Conservation (phyloP, 2,329 filamentous ascomycete genomes). For the Pyricularia pennisetigena region DNA sequence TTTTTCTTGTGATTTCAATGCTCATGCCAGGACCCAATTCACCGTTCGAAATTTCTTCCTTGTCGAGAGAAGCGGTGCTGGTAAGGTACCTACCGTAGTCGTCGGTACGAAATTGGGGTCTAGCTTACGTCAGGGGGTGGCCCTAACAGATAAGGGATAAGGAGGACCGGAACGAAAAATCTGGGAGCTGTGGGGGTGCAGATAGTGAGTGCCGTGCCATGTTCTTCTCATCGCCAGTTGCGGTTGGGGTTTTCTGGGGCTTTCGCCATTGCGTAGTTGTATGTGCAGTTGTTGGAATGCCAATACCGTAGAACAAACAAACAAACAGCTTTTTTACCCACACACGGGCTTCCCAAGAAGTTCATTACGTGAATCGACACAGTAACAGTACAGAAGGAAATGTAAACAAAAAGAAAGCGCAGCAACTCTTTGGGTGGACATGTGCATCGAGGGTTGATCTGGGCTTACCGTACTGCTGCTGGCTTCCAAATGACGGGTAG, state of each 20-base stretch:
- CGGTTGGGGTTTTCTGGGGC: neutral
- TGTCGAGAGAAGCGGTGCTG: neutral
- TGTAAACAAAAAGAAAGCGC: no score
- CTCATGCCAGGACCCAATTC: neutral
- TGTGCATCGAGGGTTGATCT: neutral
- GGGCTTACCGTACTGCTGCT: neutral
- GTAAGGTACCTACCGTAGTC: neutral
- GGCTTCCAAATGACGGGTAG: conserved; percentile 2
- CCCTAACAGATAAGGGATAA: neutral
- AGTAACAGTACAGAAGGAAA: no score
- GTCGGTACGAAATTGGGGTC: neutral
- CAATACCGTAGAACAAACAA: neutral
- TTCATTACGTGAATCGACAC: no score
- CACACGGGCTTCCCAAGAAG: neutral
- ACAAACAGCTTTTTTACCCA: neutral
- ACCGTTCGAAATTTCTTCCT: neutral
- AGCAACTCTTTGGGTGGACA: neutral
- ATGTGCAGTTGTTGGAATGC: neutral
- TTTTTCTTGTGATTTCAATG: neutral
- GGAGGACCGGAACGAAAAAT: neutral
- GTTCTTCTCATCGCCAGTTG: neutral
- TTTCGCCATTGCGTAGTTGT: neutral
- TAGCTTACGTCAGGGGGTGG: neutral
- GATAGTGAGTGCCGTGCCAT: neutral
- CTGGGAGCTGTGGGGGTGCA: neutral